Conservation (phyloP, 352 stramenopile genomes). For the Pythium phragmitis region DNA sequence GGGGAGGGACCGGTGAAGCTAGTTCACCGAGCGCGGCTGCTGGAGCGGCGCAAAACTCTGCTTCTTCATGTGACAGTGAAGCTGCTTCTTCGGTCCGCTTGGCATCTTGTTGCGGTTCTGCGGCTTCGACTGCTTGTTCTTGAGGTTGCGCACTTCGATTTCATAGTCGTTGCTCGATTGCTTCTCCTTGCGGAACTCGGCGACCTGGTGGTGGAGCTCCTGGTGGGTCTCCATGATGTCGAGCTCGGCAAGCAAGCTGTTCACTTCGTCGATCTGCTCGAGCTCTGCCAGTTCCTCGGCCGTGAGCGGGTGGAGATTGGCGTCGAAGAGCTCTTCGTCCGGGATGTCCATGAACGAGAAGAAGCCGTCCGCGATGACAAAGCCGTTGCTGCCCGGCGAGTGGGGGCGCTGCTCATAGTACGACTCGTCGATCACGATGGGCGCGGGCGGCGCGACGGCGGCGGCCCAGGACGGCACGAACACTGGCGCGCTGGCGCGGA, state of each 20-base stretch:
- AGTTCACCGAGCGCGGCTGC: slow-evolving; percentile 74
- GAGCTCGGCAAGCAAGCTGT: slow-evolving; percentile 73
- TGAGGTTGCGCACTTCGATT: slow-evolving; percentile 53
- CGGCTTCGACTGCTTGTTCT: slow-evolving; percentile 50
- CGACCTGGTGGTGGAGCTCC: slow-evolving; percentile 60
- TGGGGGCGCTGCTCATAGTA: slow-evolving; percentile 65
- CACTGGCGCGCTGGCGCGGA: slow-evolving; percentile 52
- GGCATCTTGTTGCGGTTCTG: slow-evolving; percentile 40
- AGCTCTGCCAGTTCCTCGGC: slow-evolving; percentile 59
- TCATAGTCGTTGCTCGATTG: slow-evolving; percentile 54
- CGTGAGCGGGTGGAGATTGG: slow-evolving; percentile 58
- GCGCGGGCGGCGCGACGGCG: slow-evolving; percentile 32
- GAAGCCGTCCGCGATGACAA: slow-evolving; percentile 62
- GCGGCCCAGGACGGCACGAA: slow-evolving; percentile 55
- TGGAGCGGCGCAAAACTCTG: slow-evolving; percentile 54
- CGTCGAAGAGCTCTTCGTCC: slow-evolving; percentile 79
- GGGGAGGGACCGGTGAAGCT: background rate
- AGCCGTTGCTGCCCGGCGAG: slow-evolving; percentile 54
- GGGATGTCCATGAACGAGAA: slow-evolving; percentile 53
- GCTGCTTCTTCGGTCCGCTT: slow-evolving; percentile 39
- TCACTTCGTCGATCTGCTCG: slow-evolving; percentile 80
- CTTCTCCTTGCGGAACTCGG: slow-evolving; percentile 56
- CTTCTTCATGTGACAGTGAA: slow-evolving; percentile 41
- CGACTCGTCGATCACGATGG: slow-evolving; percentile 52
- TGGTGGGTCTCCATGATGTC: slow-evolving; percentile 79